A percentile compares a stretch with the other conserved stretches of the same genome.
Evolutionary conservation across 305 asterid species (phyloP).

Genomic region (Striga hermonthica): DNA sequence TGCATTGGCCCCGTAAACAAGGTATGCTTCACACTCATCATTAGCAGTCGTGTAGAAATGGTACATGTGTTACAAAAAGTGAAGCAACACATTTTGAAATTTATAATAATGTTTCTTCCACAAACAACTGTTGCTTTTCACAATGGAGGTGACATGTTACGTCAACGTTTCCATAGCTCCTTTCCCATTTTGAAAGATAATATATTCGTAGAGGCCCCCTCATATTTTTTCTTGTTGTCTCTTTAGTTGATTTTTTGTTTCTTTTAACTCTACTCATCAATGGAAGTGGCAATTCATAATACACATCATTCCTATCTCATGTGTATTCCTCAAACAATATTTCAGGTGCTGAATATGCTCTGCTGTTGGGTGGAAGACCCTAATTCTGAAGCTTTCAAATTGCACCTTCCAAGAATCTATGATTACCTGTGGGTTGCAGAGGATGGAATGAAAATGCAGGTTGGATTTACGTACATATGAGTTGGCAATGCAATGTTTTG

Average conservation of each 20-base stretch:
- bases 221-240: slow-evolving; percentile 26
- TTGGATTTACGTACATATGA: slow-evolving; percentile 28
- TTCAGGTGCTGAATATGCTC: slow-evolving; percentile 86
- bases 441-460: slow-evolving; percentile 99
- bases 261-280: slow-evolving; percentile 5
- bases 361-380: slow-evolving; percentile 99
- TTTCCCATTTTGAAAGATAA: slow-evolving; percentile 20
- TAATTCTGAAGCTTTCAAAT: slow-evolving; percentile 83
- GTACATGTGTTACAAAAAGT: slow-evolving; percentile 7
- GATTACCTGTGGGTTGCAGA: slow-evolving; percentile 98
- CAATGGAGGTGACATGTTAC: slow-evolving; percentile 9
- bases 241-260: slow-evolving; percentile 12
- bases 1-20: slow-evolving; percentile 99
- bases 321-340: slow-evolving; percentile 15
- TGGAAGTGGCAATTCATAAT: slow-evolving; percentile 23
- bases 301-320: not conserved
- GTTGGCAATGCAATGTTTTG: not conserved
- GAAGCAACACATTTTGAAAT: not conserved
- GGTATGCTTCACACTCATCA: slow-evolving; percentile 41
- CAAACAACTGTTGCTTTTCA: not conserved
- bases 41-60: not conserved
- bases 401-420: slow-evolving; percentile 79
- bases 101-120: slow-evolving; percentile 10
- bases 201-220: slow-evolving; percentile 21
- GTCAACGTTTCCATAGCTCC: slow-evolving; percentile 5